phyloP scores from a whole-genome alignment of 1,139 yeast species.

The Diutina mesorugosa region DNA sequence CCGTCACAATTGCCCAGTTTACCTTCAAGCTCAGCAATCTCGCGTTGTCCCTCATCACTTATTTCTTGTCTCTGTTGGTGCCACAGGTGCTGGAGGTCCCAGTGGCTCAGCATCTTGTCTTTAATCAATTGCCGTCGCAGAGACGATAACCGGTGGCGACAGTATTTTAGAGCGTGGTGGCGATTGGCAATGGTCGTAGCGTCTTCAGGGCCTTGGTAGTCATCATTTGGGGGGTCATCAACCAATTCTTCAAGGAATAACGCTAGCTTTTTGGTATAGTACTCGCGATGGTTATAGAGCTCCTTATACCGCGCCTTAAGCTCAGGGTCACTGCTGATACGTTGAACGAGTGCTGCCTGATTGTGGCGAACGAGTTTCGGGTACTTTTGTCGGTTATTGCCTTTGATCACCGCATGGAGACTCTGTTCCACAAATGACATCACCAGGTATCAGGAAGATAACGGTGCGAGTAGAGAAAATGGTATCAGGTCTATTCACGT shows the following conservation, averaged over 20 bases:
- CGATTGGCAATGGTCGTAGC: slow-evolving; percentile 11
- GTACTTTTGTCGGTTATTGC: background rate
- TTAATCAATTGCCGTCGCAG: slow-evolving; percentile 3
- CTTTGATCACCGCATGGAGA: background rate
- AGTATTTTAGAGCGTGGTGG: slow-evolving; percentile 11
- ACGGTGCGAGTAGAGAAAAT: background rate
- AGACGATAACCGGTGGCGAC: slow-evolving; percentile 5
- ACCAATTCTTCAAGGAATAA: slow-evolving; percentile 8
- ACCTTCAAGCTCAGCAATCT: background rate
- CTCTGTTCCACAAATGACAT: background rate
- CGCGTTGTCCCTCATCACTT: slow-evolving; percentile 3
- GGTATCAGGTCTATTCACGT: background rate
- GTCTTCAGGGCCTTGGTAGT: slow-evolving; percentile 5
- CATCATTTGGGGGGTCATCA: background rate
- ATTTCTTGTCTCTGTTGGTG: slow-evolving; percentile 8
- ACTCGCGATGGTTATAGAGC: slow-evolving; percentile 9
- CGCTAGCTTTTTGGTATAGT: slow-evolving; percentile 10
- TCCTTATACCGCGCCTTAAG: slow-evolving; percentile 7
- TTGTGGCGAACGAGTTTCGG: background rate
- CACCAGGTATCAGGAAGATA: background rate
- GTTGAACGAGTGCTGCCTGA: background rate
- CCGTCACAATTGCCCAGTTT: background rate
- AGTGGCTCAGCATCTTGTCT: slow-evolving; percentile 9
- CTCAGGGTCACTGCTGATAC: background rate
- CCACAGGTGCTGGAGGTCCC: slow-evolving; percentile 10